Conservation (phyloP, 108 stramenopile species). For the Skeletonema tropicum region DNA sequence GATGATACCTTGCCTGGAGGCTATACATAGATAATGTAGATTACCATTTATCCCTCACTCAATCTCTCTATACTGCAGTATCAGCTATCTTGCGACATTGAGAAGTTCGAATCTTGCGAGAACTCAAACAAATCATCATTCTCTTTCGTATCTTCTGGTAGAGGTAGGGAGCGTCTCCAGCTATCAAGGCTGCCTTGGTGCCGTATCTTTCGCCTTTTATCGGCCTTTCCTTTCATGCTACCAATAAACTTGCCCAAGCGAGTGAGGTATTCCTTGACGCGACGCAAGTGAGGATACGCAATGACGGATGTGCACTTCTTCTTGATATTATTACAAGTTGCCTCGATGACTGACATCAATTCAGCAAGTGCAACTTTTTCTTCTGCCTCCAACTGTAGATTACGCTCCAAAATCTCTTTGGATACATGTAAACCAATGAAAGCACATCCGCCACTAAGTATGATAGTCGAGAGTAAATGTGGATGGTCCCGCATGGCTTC, state of each 20-base stretch:
- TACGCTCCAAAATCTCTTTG: background rate
- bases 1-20: background rate
- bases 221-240: constrained; percentile 32
- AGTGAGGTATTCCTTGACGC: constrained; percentile 42
- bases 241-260: constrained; percentile 26
- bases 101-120: background rate
- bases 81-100: background rate
- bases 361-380: constrained; percentile 36
- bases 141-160: background rate
- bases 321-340: constrained; percentile 28
- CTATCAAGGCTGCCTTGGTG: constrained; percentile 47
- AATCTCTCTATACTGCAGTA: background rate
- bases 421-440: constrained; percentile 13
- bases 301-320: constrained; percentile 42
- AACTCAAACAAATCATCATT: constrained; percentile 3
- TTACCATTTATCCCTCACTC: constrained; percentile 1
- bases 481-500: constrained; percentile 20
- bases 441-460: constrained; percentile 44
- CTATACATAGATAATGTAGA: constrained; percentile 9
- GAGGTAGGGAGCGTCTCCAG: background rate
- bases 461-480: constrained; percentile 30
- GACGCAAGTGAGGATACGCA: constrained; percentile 45
- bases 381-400: constrained; percentile 4
- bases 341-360: constrained; percentile 39
- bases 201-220: constrained; percentile 30